Conservation (phyloP, 257 asterid genomes). For the Rubia yunnanensis region DNA sequence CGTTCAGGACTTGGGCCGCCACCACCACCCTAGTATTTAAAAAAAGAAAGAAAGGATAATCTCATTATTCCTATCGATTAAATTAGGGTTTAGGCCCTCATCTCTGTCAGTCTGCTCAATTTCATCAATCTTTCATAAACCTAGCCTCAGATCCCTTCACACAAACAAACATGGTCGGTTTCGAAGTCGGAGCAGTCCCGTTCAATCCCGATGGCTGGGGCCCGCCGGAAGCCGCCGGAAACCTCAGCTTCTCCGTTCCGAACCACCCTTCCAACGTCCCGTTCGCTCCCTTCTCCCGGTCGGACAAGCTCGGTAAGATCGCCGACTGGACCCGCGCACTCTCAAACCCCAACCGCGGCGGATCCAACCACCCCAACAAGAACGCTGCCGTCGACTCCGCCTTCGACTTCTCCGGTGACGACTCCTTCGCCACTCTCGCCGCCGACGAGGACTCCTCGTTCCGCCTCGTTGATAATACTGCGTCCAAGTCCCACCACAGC, state of each 20-base stretch:
- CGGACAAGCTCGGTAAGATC: conserved; percentile 81
- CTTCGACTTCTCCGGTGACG: conserved; percentile 90
- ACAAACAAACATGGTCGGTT: conserved; percentile 42
- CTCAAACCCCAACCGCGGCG: conserved; percentile 45
- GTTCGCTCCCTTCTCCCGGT: conserved; percentile 94
- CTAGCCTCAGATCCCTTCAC: background rate
- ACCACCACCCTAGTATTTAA: no score
- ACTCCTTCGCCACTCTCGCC: conserved; percentile 73
- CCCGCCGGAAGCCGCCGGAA: conserved; percentile 53
- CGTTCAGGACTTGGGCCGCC: no score
- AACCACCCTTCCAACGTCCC: conserved; percentile 68
- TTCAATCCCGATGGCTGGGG: conserved; percentile 97
- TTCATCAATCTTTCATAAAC: no score
- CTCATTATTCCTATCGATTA: no score
- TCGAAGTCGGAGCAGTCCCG: conserved; percentile 71
- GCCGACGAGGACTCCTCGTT: conserved; percentile 84
- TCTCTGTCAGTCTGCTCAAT: no score
- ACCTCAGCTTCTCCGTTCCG: conserved; percentile 27
- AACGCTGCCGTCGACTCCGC: conserved; percentile 59
- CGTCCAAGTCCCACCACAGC: conserved; percentile 63
- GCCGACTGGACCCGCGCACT: conserved; percentile 84
- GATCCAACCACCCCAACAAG: conserved; percentile 29
- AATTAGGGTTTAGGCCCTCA: no score
- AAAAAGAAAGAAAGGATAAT: no score
- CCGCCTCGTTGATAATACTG: conserved; percentile 68